phyloP scores from a whole-genome alignment of 106 monocot genomes.

The Ottelia alismoides region DNA sequence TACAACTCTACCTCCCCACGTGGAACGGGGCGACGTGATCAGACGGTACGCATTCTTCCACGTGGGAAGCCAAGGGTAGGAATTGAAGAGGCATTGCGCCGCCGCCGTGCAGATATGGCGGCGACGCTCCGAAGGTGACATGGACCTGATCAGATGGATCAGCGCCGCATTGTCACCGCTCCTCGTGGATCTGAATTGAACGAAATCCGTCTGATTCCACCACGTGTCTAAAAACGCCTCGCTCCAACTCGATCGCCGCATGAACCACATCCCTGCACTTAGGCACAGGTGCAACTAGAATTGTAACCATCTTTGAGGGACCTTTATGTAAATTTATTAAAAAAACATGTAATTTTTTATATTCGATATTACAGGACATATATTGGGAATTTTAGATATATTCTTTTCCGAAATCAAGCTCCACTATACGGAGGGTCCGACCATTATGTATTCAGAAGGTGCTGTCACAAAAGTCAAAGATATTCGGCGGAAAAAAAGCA shows the following conservation, averaged over 20 bases:
- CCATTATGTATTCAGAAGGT: no score
- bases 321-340: no score
- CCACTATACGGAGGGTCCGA: no score
- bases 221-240: conserved; percentile 45
- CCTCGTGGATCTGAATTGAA: conserved; percentile 60
- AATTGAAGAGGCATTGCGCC: conserved; percentile 90
- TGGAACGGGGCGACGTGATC: conserved; percentile 28
- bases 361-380: no score
- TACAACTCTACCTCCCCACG: conserved; percentile 90
- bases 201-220: conserved; percentile 78
- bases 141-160: conserved; percentile 25
- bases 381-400: no score
- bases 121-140: conserved; percentile 29
- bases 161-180: conserved; percentile 83
- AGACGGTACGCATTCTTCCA: conserved; percentile 42
- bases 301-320: no score
- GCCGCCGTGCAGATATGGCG: conserved; percentile 40
- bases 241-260: conserved; percentile 66
- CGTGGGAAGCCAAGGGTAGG: conserved; percentile 60
- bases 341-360: no score
- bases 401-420: no score
- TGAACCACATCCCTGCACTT: conserved; percentile 77
- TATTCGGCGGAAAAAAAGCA: no score
- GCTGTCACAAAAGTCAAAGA: no score
- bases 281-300: no score